Conservation (phyloP, 2,329 filamentous ascomycete genomes). For the Cucurbitaria berberidis region DNA sequence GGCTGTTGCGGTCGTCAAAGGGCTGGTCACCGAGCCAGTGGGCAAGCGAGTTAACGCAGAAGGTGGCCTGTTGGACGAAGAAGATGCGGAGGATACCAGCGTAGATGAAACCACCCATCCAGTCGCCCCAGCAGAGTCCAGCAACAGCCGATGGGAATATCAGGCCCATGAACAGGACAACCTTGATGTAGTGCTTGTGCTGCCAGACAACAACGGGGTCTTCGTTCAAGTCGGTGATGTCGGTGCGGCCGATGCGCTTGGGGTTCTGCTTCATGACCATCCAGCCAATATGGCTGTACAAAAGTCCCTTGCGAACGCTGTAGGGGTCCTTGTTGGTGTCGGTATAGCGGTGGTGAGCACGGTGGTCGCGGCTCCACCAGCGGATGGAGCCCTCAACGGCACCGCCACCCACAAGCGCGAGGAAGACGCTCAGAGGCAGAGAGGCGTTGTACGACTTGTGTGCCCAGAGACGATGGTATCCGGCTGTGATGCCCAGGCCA, state of each 20-base stretch:
- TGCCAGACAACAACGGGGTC: constrained; percentile 59
- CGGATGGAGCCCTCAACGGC: constrained; percentile 58
- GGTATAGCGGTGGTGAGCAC: constrained; percentile 60
- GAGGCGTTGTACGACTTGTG: constrained; percentile 57
- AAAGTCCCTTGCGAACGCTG: constrained; percentile 58
- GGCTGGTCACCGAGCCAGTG: constrained; percentile 59
- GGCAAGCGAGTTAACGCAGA: constrained; percentile 62
- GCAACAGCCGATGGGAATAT: constrained; percentile 57
- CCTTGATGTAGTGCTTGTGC: constrained; percentile 58
- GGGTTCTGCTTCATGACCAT: constrained; percentile 63
- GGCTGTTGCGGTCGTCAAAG: constrained; percentile 54
- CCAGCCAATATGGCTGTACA: constrained; percentile 60
- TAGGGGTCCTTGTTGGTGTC: constrained; percentile 62
- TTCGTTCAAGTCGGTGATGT: constrained; percentile 60
- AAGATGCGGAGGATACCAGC: constrained; percentile 60
- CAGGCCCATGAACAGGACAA: constrained; percentile 55
- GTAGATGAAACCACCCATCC: constrained; percentile 58
- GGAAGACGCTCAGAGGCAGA: constrained; percentile 55
- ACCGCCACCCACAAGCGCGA: constrained; percentile 56
- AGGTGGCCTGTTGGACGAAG: constrained; percentile 61
- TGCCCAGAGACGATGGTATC: constrained; percentile 78
- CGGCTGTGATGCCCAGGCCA: constrained; percentile 65
- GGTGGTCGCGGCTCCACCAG: constrained; percentile 59
- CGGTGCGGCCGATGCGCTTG: constrained; percentile 59
- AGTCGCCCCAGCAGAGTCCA: constrained; percentile 58